Conservation (phyloP, 805 yeast species). For the Wickerhamomyces xylosicus region DNA sequence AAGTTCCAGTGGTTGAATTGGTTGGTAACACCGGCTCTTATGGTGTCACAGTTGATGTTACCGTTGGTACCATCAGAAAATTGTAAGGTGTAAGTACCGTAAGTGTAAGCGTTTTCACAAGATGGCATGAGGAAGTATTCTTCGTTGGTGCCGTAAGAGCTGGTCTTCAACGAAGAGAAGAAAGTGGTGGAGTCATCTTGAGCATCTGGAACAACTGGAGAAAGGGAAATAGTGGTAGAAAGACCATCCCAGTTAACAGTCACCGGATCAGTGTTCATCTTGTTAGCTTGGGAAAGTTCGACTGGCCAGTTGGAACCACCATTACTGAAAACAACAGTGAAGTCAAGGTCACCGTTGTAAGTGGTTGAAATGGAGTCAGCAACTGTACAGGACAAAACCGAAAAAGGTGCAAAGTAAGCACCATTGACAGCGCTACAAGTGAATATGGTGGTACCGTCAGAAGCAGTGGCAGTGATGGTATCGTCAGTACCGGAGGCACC, state of each 20-base stretch:
- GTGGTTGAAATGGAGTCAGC: conserved; percentile 11
- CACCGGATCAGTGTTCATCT: conserved; percentile 20
- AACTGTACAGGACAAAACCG: conserved; percentile 22
- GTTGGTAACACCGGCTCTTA: conserved; percentile 15
- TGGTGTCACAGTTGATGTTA: conserved; percentile 12
- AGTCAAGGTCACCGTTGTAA: conserved; percentile 20
- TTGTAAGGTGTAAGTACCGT: conserved; percentile 18
- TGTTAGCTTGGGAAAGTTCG: conserved; percentile 22
- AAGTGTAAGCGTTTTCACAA: conserved; percentile 20
- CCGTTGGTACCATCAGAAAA: conserved; percentile 12
- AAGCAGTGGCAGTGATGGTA: conserved; percentile 10
- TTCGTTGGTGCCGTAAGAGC: conserved; percentile 22
- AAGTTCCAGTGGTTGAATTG: conserved; percentile 25
- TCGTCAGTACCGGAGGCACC: conserved; percentile 9
- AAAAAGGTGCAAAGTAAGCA: conserved; percentile 19
- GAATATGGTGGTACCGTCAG: conserved; percentile 20
- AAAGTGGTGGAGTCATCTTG: conserved; percentile 7
- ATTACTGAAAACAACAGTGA: conserved; percentile 21
- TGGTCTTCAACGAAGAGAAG: conserved; percentile 20
- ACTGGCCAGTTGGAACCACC: conserved; percentile 23
- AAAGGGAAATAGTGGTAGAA: conserved; percentile 20
- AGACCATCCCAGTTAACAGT: conserved; percentile 18
- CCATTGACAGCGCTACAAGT: conserved; percentile 25
- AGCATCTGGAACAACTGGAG: conserved; percentile 3
- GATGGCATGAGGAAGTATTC: conserved; percentile 23